A percentile compares a stretch with the other conserved stretches of the same genome.
These are phyloP conservation scores for Ceratobasidium sp. DNA, from an alignment of 1,284 basidiomycete genomes.

Conservation along the genomic window DNA sequence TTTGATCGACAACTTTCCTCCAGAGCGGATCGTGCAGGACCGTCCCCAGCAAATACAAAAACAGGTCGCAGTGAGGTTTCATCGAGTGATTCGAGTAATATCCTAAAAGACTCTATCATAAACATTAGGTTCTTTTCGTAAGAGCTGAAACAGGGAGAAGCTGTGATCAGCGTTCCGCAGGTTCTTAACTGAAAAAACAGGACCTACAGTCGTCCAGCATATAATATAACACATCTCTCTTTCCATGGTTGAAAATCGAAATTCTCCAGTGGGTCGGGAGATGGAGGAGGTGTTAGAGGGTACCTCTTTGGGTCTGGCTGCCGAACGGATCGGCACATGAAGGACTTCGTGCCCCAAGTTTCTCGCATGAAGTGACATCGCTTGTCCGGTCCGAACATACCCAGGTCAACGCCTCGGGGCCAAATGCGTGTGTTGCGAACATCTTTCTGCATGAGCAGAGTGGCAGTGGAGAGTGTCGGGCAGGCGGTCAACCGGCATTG, in stretches of 20 bases:
- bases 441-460: constrained; percentile 59
- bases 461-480: constrained; percentile 61
- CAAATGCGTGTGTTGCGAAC: constrained; percentile 63
- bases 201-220: constrained; percentile 55
- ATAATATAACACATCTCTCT: constrained; percentile 53
- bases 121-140: constrained; percentile 70
- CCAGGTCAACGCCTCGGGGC: constrained; percentile 61
- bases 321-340: constrained; percentile 42
- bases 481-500: constrained; percentile 59
- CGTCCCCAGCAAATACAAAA: constrained; percentile 66
- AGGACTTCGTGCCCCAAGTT: constrained; percentile 56
- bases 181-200: constrained; percentile 55
- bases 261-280: constrained; percentile 51
- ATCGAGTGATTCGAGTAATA: constrained; percentile 50
- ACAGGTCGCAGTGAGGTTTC: constrained; percentile 54
- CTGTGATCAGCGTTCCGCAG: not conserved
- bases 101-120: constrained; percentile 60
- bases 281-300: constrained; percentile 56
- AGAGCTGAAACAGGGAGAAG: constrained; percentile 50
- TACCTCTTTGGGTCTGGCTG: constrained; percentile 43
- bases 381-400: constrained; percentile 57
- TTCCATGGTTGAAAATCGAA: constrained; percentile 41
- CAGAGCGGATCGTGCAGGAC: constrained; percentile 60
- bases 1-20: constrained; percentile 58
- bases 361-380: constrained; percentile 57